Percentiles rank a stretch among this genome's conserved stretches.
Evolutionary conservation across 148 eudicot genomes (phyloP).

Genomic region (Amaranthus cruentus): DNA sequence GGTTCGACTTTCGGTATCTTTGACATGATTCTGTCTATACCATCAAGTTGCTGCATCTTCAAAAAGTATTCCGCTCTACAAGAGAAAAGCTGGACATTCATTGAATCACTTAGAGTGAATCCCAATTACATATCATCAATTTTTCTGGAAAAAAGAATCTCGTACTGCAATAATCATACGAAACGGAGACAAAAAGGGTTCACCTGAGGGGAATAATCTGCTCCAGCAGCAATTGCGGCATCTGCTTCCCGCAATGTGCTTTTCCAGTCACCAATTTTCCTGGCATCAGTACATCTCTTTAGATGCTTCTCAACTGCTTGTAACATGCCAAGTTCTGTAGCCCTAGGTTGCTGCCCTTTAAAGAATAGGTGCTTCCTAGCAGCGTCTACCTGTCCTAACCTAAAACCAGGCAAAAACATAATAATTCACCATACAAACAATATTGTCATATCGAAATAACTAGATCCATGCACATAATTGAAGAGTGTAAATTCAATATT

Average conservation of each 20-base stretch:
- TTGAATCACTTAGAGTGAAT: slow-evolving; percentile 19
- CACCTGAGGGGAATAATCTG: slow-evolving; percentile 78
- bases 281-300: slow-evolving; percentile 51
- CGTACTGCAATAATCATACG: not conserved
- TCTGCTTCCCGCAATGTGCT: slow-evolving; percentile 60
- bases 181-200: not conserved
- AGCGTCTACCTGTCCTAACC: slow-evolving; percentile 81
- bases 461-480: not conserved
- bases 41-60: slow-evolving; percentile 74
- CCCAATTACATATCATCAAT: not conserved
- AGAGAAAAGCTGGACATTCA: slow-evolving; percentile 52
- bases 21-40: slow-evolving; percentile 46
- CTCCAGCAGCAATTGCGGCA: slow-evolving; percentile 75
- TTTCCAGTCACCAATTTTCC: slow-evolving; percentile 69
- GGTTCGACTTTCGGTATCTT: slow-evolving; percentile 44
- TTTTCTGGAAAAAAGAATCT: not conserved
- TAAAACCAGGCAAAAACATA: slow-evolving; percentile 36
- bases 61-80: slow-evolving; percentile 80
- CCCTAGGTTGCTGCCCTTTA: slow-evolving; percentile 48
- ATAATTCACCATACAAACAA: not conserved
- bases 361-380: slow-evolving; percentile 64
- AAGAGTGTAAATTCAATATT: not conserved
- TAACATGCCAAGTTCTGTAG: slow-evolving; percentile 51
- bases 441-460: not conserved
- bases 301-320: slow-evolving; percentile 56